Percentiles rank a stretch among this genome's conserved stretches.
Conservation (phyloP, 169 alveolate species). For the Amoebophrya sp. region DNA sequence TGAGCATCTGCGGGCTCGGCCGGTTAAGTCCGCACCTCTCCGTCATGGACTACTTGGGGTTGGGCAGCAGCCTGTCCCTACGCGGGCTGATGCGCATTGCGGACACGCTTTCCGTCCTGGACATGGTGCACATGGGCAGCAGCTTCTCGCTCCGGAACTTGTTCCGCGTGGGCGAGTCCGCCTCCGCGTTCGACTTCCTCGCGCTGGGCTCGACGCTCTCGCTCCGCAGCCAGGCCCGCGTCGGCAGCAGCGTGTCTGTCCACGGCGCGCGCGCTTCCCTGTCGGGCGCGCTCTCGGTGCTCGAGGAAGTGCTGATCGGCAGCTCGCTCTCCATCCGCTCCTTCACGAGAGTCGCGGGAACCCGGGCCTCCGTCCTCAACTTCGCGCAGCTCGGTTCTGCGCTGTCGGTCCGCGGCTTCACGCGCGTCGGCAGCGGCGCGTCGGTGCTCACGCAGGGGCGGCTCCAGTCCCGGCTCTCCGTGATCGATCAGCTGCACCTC, state of each 20-base stretch:
- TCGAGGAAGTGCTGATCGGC: background rate
- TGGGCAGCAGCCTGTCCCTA: background rate
- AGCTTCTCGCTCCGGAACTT: too few relatives aligned
- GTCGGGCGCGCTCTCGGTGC: too few relatives aligned
- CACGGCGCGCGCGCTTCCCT: too few relatives aligned
- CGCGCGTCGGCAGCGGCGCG: background rate
- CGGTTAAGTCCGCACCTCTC: background rate
- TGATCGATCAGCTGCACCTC: background rate
- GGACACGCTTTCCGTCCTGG: too few relatives aligned
- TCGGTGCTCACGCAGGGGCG: too few relatives aligned
- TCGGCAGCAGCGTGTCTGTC: background rate
- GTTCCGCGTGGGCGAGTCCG: background rate
- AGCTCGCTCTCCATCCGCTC: background rate
- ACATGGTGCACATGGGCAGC: too few relatives aligned
- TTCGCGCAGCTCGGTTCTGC: background rate
- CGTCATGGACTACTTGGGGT: background rate
- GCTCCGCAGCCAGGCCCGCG: background rate
- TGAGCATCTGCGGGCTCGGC: too few relatives aligned
- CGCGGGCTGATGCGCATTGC: too few relatives aligned
- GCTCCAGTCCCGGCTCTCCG: background rate
- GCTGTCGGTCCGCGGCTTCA: constrained; percentile 7
- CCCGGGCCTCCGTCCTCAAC: background rate
- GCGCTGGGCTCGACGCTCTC: too few relatives aligned
- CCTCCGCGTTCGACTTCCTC: background rate
- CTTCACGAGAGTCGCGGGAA: background rate